Evolutionary conservation across 306 rosid genomes (phyloP).

Genomic region (Vigna unguiculata): DNA sequence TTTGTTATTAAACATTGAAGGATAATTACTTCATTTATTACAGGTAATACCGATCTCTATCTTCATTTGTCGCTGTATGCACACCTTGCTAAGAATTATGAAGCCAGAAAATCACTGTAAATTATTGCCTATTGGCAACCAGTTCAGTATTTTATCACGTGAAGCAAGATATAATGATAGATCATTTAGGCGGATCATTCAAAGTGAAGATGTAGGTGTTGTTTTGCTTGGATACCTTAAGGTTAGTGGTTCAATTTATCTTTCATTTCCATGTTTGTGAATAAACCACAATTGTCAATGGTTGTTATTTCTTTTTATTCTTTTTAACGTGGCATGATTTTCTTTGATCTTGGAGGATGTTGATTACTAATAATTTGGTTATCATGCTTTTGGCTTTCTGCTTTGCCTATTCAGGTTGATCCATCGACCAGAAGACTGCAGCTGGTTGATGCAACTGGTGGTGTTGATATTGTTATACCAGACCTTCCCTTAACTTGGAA

Average conservation of each 20-base stretch:
- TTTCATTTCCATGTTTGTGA: conserved; percentile 31
- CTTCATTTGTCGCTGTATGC: conserved; percentile 58
- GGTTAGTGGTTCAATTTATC: conserved; percentile 56
- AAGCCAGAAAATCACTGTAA: conserved; percentile 46
- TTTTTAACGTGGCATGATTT: neutral
- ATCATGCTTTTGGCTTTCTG: neutral
- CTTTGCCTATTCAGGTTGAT: conserved; percentile 62
- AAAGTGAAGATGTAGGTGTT: conserved; percentile 70
- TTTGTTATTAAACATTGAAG: conserved; percentile 27
- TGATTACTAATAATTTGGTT: conserved; percentile 33
- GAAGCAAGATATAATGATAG: conserved; percentile 55
- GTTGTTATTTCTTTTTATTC: conserved; percentile 24
- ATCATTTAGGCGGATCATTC: conserved; percentile 62
- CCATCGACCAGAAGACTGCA: conserved; percentile 74
- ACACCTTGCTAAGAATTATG: conserved; percentile 53
- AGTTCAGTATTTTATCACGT: conserved; percentile 47
- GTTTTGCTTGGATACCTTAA: conserved; percentile 75
- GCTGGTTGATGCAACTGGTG: conserved; percentile 85
- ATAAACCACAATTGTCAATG: conserved; percentile 32
- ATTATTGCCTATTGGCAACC: conserved; percentile 48
- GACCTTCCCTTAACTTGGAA: conserved; percentile 85
- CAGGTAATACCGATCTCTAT: conserved; percentile 72
- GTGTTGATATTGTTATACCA: conserved; percentile 81
- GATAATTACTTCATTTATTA: conserved; percentile 35
- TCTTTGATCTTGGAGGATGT: conserved; percentile 23